Base-by-base conservation (phyloP, 352 stramenopile genomes). In the Phytopythium montanum region DNA sequence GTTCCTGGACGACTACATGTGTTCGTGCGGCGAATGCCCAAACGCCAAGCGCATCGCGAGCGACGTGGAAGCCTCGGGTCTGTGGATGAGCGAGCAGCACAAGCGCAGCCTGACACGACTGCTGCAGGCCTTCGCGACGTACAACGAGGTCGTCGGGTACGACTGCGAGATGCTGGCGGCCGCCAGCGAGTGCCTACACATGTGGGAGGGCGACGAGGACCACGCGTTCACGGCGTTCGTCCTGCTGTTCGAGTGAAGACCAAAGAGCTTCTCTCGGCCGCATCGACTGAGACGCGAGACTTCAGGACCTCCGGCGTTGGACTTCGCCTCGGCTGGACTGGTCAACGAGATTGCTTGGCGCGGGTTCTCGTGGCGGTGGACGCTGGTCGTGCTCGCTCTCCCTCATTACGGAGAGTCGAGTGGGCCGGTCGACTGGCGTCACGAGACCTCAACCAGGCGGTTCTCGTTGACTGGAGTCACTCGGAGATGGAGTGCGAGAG, bases 91-190 rank as follows among this genome's bases (percentile, higher is more conserved):
- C 19, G 54, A 65, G 9, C 49, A 62, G 16, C 66, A 82, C 41
- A 68, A 65, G 25, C 51, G 62, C 7, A 85, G 73, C 25, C 69
- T 85, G 25, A 78, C 54, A 5, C 73, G 77, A 58, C 61, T 90
- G 3, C 57, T 92, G 29, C 80, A 88, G 53, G 79, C 80, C 1
- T 92, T 84, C 60, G 87, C 78, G 10, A 89, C 79, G 2, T 89
- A 89, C 67, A 90, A 87, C 54, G 80, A 90, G 69, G 68, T 75
- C 34, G 53, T 82, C 28, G 73, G 79, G 25, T 90, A 87, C 59
- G 45, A 62, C 23, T n/a, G 36, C 41, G 67, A 76, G 25, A 88
- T 90, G 79, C 74, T 92, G 48, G 58, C 69, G 10, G 56, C 67
- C 8, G 82, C 76, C 1, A 62, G 69, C 48, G 82, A 83, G 62